Base-by-base conservation (phyloP, 2,329 filamentous ascomycete genomes). In the Apiospora koreana region DNA sequence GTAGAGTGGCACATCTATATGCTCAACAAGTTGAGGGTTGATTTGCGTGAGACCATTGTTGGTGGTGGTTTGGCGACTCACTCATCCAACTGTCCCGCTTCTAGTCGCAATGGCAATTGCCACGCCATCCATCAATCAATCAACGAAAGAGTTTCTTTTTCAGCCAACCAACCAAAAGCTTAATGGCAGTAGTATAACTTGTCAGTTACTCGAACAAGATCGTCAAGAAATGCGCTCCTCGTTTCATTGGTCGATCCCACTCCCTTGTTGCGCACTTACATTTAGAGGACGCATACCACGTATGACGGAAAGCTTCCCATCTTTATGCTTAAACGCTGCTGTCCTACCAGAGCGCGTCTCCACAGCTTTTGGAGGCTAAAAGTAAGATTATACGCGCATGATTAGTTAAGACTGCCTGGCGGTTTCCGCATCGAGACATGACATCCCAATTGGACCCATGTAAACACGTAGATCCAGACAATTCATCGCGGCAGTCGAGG, bases 251-350 rank as follows among this genome's bases (percentile, higher is more conserved):
- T 62, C 31, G 31, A 62, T 38, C 54, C 54, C 54, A 62, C 28
- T 62, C 28, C 54, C 54, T 62, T 62, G 54, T 62, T 62, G 54
- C 54, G 54, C 54, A 62, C 54, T 62, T 62, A 62, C 54, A 62
- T 62, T 62, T 58, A 58, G 31, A 38, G 28, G 54, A 62, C 54
- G 54, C 54, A 62, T 62, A 62, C 54, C 54, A 62, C 54, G 54
- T 62, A 62, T 62, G 54, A 62, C 54, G 54, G 54, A 38, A 62
- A 62, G 54, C 54, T 62, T 62, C 54, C 54, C 54, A 62, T 62
- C 54, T 62, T 62, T 62, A 62, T 62, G 54, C 54, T 62, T 62
- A 62, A 62, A 38, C 16, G 54, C 54, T 62, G 54, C 54, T 62
- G 54, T 62, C 54, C 54, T 62, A 62, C 54, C 54, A 62, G 54